Percentiles rank a stretch among this genome's conserved stretches.
Conservation (phyloP, 83 land plant genomes). For the Diphasiastrum complanatum region DNA sequence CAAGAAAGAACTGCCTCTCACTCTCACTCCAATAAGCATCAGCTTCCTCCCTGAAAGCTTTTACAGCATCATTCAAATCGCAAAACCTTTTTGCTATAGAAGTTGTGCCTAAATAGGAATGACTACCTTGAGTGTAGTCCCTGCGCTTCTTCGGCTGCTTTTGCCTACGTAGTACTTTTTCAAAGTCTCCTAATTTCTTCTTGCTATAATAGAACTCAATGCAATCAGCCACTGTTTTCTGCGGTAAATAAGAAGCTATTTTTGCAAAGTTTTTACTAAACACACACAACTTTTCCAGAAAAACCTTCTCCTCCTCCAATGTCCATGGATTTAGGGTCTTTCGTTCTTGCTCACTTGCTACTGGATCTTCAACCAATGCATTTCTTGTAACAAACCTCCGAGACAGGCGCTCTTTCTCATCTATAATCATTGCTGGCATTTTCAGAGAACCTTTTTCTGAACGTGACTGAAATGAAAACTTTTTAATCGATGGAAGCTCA, state of each 20-base stretch:
- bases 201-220: conserved; percentile 42
- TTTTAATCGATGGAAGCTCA: conserved; percentile 19
- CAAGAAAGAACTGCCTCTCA: conserved; percentile 38
- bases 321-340: conserved; percentile 43
- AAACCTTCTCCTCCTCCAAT: conserved; percentile 34
- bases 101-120: conserved; percentile 25
- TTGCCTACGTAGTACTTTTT: conserved; percentile 24
- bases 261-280: conserved; percentile 32
- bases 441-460: conserved; percentile 21
- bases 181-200: conserved; percentile 38
- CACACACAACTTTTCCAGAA: conserved; percentile 35
- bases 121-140: conserved; percentile 23
- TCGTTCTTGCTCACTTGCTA: conserved; percentile 36
- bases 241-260: conserved; percentile 35
- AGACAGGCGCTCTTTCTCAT: conserved; percentile 18
- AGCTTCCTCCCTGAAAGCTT: conserved; percentile 20
- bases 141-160: conserved; percentile 37
- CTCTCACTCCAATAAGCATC: conserved; percentile 39
- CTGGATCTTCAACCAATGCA: conserved; percentile 41
- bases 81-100: conserved; percentile 28
- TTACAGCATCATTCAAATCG: conserved; percentile 15
- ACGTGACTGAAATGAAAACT: conserved; percentile 15
- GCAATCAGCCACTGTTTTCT: conserved; percentile 45
- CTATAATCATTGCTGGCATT: conserved; percentile 43
- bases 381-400: conserved; percentile 30